Percentiles rank a stretch among this genome's conserved stretches.
Conservation (phyloP, 2,329 filamentous ascomycete genomes). For the Cadophora luteo-olivacea region DNA sequence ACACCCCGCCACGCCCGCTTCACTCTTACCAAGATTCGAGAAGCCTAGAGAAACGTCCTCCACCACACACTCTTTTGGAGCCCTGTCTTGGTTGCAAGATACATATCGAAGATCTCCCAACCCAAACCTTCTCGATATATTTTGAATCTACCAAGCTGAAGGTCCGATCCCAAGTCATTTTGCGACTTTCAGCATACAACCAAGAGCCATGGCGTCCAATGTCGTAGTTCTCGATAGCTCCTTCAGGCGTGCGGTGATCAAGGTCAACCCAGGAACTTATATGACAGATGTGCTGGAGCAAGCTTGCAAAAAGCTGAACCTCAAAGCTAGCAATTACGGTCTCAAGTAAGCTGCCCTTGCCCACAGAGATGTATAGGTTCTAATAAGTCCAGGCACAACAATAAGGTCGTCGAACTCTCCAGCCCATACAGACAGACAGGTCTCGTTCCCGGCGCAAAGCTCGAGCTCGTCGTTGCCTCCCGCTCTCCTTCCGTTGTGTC, state of each 20-base stretch:
- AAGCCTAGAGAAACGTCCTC: slow-evolving; percentile 36
- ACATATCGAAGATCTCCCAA: neutral
- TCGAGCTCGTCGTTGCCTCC: slow-evolving; percentile 88
- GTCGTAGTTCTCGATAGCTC: slow-evolving; percentile 87
- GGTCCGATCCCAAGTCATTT: neutral
- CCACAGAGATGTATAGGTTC: slow-evolving; percentile 4
- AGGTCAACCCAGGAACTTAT: slow-evolving; percentile 81
- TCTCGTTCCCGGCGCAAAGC: slow-evolving; percentile 83
- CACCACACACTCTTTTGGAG: neutral
- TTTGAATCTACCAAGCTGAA: too few species aligned
- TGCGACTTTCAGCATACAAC: neutral
- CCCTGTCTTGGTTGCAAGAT: neutral
- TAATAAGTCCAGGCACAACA: slow-evolving; percentile 67
- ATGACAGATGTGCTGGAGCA: slow-evolving; percentile 86
- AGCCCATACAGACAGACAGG: slow-evolving; percentile 84
- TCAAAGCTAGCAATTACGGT: slow-evolving; percentile 71
- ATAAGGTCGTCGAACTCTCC: slow-evolving; percentile 86
- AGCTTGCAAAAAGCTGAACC: slow-evolving; percentile 78
- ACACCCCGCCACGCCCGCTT: slow-evolving; percentile 39
- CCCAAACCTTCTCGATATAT: too few species aligned
- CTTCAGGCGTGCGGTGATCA: slow-evolving; percentile 78
- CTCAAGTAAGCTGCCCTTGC: slow-evolving; percentile 70
- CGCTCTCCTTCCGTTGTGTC: slow-evolving; percentile 85
- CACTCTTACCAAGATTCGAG: slow-evolving; percentile 38
- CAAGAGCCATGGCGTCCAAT: slow-evolving; percentile 74